Conservation (phyloP, 441 rosid species). For the Capsella rubella region DNA sequence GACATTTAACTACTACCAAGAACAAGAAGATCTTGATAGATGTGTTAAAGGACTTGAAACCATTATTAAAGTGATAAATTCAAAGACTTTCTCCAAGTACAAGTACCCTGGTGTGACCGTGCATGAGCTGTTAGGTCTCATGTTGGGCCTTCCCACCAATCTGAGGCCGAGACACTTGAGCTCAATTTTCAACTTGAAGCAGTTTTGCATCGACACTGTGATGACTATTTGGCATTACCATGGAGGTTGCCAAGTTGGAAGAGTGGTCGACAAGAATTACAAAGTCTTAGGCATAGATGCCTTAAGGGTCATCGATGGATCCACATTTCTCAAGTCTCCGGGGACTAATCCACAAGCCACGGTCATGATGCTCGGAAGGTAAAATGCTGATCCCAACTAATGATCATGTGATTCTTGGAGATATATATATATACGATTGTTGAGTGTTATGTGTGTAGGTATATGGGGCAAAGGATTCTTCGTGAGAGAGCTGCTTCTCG, state of each 20-base stretch:
- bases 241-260: conserved; percentile 65
- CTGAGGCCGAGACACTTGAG: conserved; percentile 48
- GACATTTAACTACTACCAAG: conserved; percentile 63
- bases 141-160: conserved; percentile 50
- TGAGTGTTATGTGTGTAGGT: conserved; percentile 45
- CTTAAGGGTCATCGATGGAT: conserved; percentile 61
- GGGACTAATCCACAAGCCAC: conserved; percentile 79
- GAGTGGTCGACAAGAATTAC: conserved; percentile 57
- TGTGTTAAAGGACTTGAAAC: conserved; percentile 56
- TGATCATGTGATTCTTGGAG: neutral
- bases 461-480: conserved; percentile 60
- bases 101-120: conserved; percentile 37
- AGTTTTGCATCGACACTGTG: conserved; percentile 64
- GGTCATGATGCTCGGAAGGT: conserved; percentile 51
- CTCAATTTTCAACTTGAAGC: conserved; percentile 44
- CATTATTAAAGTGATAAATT: conserved; percentile 49
- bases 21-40: conserved; percentile 52
- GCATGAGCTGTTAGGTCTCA: conserved; percentile 42
- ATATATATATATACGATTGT: neutral
- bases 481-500: conserved; percentile 36
- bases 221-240: conserved; percentile 72
- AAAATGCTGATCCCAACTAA: neutral
- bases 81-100: conserved; percentile 51
- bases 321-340: conserved; percentile 58
- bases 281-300: conserved; percentile 56